Evolutionary conservation across 345 rosid species (phyloP).

Genomic region (Corymbia maculata): DNA sequence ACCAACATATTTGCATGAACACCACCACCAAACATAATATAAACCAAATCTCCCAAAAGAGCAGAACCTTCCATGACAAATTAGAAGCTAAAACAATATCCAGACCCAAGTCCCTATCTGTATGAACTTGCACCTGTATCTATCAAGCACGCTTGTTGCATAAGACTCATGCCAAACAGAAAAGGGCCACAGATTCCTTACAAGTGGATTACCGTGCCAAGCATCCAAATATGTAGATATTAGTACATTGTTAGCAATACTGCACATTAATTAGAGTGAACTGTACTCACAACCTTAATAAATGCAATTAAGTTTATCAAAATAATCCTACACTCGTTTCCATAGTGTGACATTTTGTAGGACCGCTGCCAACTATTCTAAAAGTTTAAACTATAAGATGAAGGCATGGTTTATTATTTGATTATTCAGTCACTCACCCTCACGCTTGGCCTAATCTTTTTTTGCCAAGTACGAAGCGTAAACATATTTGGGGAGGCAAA

Average conservation of each 20-base stretch:
- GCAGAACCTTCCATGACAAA: neutral
- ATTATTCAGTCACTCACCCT: neutral
- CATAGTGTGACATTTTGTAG: neutral
- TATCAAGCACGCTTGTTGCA: neutral
- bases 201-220: neutral
- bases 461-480: neutral
- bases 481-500: neutral
- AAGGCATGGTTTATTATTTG: neutral
- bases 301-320: neutral
- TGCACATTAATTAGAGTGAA: neutral
- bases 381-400: neutral
- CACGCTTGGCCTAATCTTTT: neutral
- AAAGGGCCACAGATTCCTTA: neutral
- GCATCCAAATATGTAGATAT: neutral
- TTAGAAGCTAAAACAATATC: neutral
- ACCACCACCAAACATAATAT: neutral
- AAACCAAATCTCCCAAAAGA: neutral
- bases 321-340: neutral
- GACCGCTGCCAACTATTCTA: rapidly evolving
- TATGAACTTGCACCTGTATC: neutral
- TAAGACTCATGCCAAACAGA: neutral
- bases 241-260: neutral
- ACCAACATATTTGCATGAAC: neutral
- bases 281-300: neutral
- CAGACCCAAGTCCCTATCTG: neutral